Evolutionary conservation across 2,329 filamentous ascomycete genomes (phyloP), one percentile per base, ranked within the genome.

Genomic region (Mariannaea elegans): DNA sequence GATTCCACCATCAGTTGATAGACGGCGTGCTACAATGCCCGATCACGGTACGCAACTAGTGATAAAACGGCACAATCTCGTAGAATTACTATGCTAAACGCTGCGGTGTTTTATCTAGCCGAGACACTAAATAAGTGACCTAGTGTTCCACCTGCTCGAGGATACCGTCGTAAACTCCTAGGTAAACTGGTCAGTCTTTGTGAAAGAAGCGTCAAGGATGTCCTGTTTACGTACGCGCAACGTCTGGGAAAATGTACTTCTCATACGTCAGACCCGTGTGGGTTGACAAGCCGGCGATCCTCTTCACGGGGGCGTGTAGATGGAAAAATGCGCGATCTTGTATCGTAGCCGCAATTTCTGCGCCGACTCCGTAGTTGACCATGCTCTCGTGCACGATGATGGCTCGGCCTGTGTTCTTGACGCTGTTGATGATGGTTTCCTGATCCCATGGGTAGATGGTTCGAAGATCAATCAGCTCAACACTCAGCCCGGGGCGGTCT

Each of bases 401-500:
- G 24, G 90, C 92, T 59, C 91, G 80, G 0, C 93, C 93, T 0
- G 93, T 97, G 81, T 94, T 96, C 69, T 84, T 86, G 9, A 96
- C 93, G 64, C 93, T 97, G 42, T 88, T 80, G 57, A 96, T 81
- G 2, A 97, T 84, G 0, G 90, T 90, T 71, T 89, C 83, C 69
- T 90, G 86, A 74, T 97, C 93, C 93, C 93, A 97, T 0, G 93
- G 93, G 71, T 95, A 97, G 48, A 97, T 84, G 0, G 93, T 95
- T 55, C 93, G 83, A 58, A 97, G 78, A 72, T 97, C 93, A 61
- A 97, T 92, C 51, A 97, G 80, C 80, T 97, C 93, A 12, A 93
- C 84, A 12, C 84, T 90, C 45, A 93, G 62, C 4, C 90, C 91
- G 48, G 92, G 83, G 64, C 24, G 21, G 19, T 92, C 92, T 73